Evolutionary conservation across 2,329 filamentous ascomycete genomes (phyloP), one percentile per base, ranked within the genome.

Genomic region (Hypomyces rosellus): DNA sequence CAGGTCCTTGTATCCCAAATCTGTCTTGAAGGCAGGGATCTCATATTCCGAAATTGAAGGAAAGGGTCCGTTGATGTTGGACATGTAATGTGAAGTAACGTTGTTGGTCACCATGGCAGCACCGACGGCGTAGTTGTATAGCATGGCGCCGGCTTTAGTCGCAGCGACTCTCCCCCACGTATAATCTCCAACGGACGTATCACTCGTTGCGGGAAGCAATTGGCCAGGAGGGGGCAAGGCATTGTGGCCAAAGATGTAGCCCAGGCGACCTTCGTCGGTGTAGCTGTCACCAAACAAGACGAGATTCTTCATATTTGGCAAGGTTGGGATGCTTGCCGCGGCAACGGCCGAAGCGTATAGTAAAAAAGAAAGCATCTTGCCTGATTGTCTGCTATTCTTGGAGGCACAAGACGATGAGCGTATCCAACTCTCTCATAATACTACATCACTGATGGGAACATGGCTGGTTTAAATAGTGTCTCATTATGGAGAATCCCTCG

Each of bases 271-370:
- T 59, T 89, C 84, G 61, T 91, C 88, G 1, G 85, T 88, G 61
- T 86, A 90, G 65, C 84, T 88, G 65, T 89, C 85, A 12, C 86
- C 86, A 61, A 90, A 89, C 0, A 82, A 76, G 37, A 89, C 77
- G 36, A 89, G 64, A 45, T 80, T 84, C 25, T 80, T 41, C 38
- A 60, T 39, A 5, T 30, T 46, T 14, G 16, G 50, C 8, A 49
- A 18, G 13, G 46, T 34, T 3, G 30, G 8, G 9, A 36, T 45
- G 16, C 49, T 51, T 2, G 47, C 38, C 16, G 51, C 42, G 14
- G 47, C 34, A 2, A 20, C 43, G 15, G 43, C 46, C 13, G 46
- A 34, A 3, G 46, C 50, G 37, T 25, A 48, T 22, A 46, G 14
- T 6, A 51, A 7, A 16, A 46, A 37, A 9, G 12, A 20, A 37